Evolutionary conservation across 2,329 filamentous ascomycete genomes (phyloP).

Genomic region (Ophiostoma australiae): DNA sequence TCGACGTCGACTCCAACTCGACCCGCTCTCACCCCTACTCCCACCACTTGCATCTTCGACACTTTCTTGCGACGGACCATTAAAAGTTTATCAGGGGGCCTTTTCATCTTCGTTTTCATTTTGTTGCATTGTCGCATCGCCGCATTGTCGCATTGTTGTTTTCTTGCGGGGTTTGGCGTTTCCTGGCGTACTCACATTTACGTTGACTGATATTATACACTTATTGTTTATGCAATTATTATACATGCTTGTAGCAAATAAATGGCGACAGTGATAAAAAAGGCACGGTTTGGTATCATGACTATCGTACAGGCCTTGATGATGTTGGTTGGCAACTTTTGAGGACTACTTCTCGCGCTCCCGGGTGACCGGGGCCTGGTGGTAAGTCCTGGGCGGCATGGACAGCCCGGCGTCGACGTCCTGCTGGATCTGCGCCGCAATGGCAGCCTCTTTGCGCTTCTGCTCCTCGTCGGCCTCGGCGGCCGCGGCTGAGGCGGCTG

Average conservation of each 20-base stretch:
- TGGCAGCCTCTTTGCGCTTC: conserved; percentile 35
- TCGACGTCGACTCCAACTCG: background rate
- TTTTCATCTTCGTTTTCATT: conserved; percentile 11
- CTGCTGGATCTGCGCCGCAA: conserved; percentile 42
- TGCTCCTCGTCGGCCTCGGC: conserved; percentile 33
- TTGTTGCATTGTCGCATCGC: conserved; percentile 5
- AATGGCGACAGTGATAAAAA: no score
- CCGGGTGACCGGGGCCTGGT: conserved; percentile 21
- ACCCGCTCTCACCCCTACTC: background rate
- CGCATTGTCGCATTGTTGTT: conserved; percentile 7
- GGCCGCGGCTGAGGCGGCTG: conserved; percentile 29
- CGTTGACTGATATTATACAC: background rate
- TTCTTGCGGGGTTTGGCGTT: conserved; percentile 21
- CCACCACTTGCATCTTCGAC: conserved; percentile 7
- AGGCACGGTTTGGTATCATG: conserved; percentile 6
- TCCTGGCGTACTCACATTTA: conserved; percentile 21
- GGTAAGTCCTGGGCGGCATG: conserved; percentile 45
- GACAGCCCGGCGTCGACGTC: conserved; percentile 47
- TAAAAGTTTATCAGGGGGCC: conserved; percentile 12
- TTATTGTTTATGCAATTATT: conserved; percentile 2
- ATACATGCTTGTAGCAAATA: background rate
- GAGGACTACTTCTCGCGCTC: conserved; percentile 22
- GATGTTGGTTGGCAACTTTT: background rate
- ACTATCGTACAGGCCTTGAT: background rate
- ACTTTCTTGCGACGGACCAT: conserved; percentile 14